phyloP scores from a whole-genome alignment of 176 grass and related monocot genomes.

The Canna indica region DNA sequence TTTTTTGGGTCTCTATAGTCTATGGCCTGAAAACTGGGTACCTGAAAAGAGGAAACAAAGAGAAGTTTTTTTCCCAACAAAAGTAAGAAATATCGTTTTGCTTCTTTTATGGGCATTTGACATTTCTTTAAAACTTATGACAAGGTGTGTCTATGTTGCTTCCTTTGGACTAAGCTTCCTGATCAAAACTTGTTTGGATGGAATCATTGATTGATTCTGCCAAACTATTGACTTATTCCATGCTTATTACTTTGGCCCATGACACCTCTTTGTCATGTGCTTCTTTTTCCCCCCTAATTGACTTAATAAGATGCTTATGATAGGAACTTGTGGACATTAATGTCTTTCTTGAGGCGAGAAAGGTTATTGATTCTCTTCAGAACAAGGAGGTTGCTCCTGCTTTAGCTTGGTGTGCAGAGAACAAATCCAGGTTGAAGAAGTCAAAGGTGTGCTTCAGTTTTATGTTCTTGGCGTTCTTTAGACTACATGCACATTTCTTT shows the following conservation, averaged over 20 bases:
- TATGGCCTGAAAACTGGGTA: background rate
- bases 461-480: too few species aligned
- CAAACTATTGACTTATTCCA: background rate
- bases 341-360: constrained; percentile 76
- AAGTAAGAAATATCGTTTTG: background rate
- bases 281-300: constrained; percentile 5
- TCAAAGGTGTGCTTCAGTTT: constrained; percentile 56
- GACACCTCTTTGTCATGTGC: background rate
- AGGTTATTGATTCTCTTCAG: constrained; percentile 83
- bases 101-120: too few species aligned
- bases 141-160: too few species aligned
- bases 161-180: too few species aligned
- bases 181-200: background rate
- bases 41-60: background rate
- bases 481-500: too few species aligned
- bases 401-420: constrained; percentile 95
- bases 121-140: too few species aligned
- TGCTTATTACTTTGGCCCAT: background rate
- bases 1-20: background rate
- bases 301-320: constrained; percentile 19
- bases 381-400: constrained; percentile 78
- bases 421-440: constrained; percentile 95
- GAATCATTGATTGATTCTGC: background rate
- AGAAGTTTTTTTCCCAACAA: background rate
- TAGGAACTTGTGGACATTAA: constrained; percentile 91